Percentiles rank a stretch among this genome's conserved stretches.
Evolutionary conservation across 768 basidiomycete genomes (phyloP).

Genomic region (Suillus spraguei): DNA sequence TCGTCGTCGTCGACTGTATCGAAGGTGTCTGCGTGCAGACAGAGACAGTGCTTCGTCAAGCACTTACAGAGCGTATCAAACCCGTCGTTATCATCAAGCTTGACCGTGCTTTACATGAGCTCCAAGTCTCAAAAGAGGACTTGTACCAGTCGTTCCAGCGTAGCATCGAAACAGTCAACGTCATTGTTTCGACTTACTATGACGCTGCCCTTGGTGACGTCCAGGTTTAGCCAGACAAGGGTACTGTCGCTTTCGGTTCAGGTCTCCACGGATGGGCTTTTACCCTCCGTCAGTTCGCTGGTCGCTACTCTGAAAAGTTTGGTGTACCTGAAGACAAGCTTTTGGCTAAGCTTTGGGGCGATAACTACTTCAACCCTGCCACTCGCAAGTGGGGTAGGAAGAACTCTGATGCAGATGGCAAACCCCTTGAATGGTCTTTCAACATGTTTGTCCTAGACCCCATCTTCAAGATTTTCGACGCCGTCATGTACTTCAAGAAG

Average conservation of each 20-base stretch:
- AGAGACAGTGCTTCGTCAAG: constrained; percentile 98
- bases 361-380: constrained; percentile 98
- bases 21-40: constrained; percentile 99
- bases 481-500: constrained; percentile 99
- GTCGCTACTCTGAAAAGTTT: constrained; percentile 95
- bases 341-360: constrained; percentile 97
- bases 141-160: constrained; percentile 98
- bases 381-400: constrained; percentile 97
- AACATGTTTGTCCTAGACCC: constrained; percentile 98
- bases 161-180: constrained; percentile 97
- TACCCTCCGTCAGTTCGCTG: constrained; percentile 96
- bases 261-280: constrained; percentile 99
- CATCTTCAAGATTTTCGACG: constrained; percentile 98
- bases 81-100: constrained; percentile 99
- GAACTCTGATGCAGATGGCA: constrained; percentile 73
- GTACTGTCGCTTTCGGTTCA: constrained; percentile 98
- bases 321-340: constrained; percentile 99
- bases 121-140: constrained; percentile 95
- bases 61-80: constrained; percentile 97
- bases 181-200: constrained; percentile 97
- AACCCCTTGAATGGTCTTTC: constrained; percentile 96
- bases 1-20: constrained; percentile 99
- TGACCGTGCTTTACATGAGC: constrained; percentile 97
- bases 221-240: constrained; percentile 98
- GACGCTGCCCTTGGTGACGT: constrained; percentile 94